Conservation (phyloP, 805 yeast genomes). For the Limtongozyma cylindracea region DNA sequence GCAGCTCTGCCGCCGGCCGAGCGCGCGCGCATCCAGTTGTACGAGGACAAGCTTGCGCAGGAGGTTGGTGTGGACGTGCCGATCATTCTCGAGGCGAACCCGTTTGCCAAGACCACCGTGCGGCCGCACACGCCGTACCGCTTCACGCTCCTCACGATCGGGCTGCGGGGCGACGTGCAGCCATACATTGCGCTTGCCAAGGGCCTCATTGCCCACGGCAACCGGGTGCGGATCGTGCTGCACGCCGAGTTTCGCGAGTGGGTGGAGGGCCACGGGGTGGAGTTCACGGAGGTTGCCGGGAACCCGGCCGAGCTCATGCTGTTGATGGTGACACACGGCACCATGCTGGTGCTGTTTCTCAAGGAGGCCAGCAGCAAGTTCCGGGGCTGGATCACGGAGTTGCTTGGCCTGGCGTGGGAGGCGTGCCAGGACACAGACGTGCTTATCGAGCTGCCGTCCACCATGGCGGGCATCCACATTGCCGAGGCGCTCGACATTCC, state of each 20-base stretch:
- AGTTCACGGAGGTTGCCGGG: constrained; percentile 63
- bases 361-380: constrained; percentile 66
- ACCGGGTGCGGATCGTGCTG: constrained; percentile 61
- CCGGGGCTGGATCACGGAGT: constrained; percentile 59
- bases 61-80: constrained; percentile 45
- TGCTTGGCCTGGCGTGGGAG: constrained; percentile 53
- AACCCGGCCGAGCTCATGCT: constrained; percentile 84
- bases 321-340: constrained; percentile 77
- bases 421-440: constrained; percentile 73
- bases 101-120: constrained; percentile 20
- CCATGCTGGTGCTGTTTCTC: constrained; percentile 59
- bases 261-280: constrained; percentile 41
- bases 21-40: constrained; percentile 33
- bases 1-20: constrained; percentile 8
- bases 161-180: constrained; percentile 92
- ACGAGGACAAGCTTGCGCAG: constrained; percentile 38
- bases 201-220: constrained; percentile 63
- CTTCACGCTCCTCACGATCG: constrained; percentile 63
- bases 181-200: constrained; percentile 83
- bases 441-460: constrained; percentile 84
- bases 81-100: constrained; percentile 40
- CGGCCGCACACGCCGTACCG: constrained; percentile 27
- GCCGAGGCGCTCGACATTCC: constrained; percentile 85
- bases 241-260: constrained; percentile 63
- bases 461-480: constrained; percentile 87